Percentiles rank a stretch among this genome's conserved stretches.
phyloP scores from a whole-genome alignment of 768 basidiomycete genomes.

The Chalciporus piperatus region DNA sequence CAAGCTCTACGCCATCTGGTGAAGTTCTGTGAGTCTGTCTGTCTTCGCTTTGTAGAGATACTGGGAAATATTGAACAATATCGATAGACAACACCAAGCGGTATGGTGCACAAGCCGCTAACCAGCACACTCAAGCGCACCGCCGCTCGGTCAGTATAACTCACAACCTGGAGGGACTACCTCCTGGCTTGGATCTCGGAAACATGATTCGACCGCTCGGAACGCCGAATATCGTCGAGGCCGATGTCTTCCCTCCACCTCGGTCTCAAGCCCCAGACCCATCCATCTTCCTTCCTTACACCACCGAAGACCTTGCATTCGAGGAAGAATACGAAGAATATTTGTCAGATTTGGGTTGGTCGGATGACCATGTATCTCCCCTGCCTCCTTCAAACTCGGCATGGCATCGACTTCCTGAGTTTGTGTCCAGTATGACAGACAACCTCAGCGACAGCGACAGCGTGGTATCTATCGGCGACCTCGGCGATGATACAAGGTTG shows the following conservation, averaged over 20 bases:
- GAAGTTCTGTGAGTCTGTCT: conserved; percentile 74
- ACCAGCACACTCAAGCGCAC: conserved; percentile 57
- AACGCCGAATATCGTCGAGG: conserved; percentile 75
- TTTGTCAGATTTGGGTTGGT: conserved; percentile 80
- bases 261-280: conserved; percentile 84
- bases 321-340: conserved; percentile 98
- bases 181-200: conserved; percentile 70
- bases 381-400: conserved; percentile 48
- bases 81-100: conserved; percentile 82
- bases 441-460: conserved; percentile 94
- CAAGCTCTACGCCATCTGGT: conserved; percentile 90
- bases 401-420: conserved; percentile 81
- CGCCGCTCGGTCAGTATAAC: conserved; percentile 82
- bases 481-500: conserved; percentile 75
- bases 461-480: conserved; percentile 83
- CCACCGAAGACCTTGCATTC: conserved; percentile 90
- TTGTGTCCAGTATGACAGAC: conserved; percentile 79
- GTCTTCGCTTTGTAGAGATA: background rate
- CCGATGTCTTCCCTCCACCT: conserved; percentile 93
- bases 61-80: conserved; percentile 5
- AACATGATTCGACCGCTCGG: conserved; percentile 72
- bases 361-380: conserved; percentile 50
- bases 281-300: conserved; percentile 84
- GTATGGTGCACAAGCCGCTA: conserved; percentile 63
- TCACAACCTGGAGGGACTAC: conserved; percentile 74